Evolutionary conservation across 2,329 filamentous ascomycete genomes (phyloP).

Genomic region (Fusarium sp.): DNA sequence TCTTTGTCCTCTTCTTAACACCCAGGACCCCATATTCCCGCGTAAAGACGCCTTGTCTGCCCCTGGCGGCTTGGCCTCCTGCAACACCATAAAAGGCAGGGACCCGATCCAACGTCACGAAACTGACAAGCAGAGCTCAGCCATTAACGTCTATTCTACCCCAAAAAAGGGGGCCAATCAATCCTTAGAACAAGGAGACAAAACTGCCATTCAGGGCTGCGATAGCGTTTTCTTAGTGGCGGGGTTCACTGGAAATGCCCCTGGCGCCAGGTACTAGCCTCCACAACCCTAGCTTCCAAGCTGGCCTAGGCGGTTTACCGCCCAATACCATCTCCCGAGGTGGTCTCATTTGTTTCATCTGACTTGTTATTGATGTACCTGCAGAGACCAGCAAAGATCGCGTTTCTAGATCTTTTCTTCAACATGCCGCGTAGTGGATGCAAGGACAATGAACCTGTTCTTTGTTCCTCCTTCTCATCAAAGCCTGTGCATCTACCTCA

Average conservation of each 20-base stretch:
- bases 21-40: conserved; percentile 4
- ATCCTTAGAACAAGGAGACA: background rate
- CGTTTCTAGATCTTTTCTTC: conserved; percentile 26
- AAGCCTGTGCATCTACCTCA: conserved; percentile 8
- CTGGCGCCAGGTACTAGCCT: conserved; percentile 38
- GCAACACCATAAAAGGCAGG: conserved; percentile 12
- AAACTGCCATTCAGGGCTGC: conserved; percentile 32
- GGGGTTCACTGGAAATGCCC: conserved; percentile 23
- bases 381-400: conserved; percentile 17
- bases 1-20: background rate
- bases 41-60: conserved; percentile 10
- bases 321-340: conserved; percentile 27
- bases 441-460: background rate
- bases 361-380: conserved; percentile 16
- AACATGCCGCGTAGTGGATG: background rate
- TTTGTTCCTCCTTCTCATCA: background rate
- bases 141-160: conserved; percentile 25
- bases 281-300: conserved; percentile 2
- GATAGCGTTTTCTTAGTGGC: conserved; percentile 34
- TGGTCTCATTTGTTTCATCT: conserved; percentile 41
- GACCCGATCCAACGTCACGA: conserved; percentile 26
- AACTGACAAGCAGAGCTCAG: conserved; percentile 26
- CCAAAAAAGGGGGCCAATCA: conserved; percentile 44
- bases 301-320: conserved; percentile 7
- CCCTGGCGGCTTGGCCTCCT: conserved; percentile 22